Evolutionary conservation across 768 basidiomycete species (phyloP).

Genomic region (Omphalotus guepiniiformis): DNA sequence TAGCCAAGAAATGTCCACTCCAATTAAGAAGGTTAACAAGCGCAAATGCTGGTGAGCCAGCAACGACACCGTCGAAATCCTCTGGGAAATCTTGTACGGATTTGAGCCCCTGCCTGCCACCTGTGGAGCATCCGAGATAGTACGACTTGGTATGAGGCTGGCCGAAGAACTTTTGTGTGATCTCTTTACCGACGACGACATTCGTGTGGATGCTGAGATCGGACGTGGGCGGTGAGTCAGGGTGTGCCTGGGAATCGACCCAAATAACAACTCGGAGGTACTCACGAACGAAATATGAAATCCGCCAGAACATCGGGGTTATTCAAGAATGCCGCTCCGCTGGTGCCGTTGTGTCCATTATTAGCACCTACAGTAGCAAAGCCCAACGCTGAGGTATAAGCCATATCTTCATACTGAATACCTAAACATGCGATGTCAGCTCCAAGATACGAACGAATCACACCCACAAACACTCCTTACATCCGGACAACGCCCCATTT

Average conservation of each 20-base stretch:
- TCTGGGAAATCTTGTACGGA: conserved; percentile 17
- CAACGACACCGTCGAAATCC: conserved; percentile 21
- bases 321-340: conserved; percentile 12
- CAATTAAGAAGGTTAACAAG: background rate
- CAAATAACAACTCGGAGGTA: background rate
- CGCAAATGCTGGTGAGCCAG: conserved; percentile 16
- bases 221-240: background rate
- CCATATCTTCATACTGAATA: conserved; percentile 14
- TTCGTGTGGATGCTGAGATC: conserved; percentile 12
- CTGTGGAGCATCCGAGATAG: conserved; percentile 19
- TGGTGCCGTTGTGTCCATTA: conserved; percentile 16
- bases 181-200: conserved; percentile 14
- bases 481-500: conserved; percentile 11
- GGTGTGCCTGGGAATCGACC: too few relatives aligned
- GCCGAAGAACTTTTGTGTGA: conserved; percentile 16
- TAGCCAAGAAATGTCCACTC: background rate
- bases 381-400: conserved; percentile 10
- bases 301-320: conserved; percentile 18
- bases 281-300: conserved; percentile 13
- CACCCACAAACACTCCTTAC: background rate
- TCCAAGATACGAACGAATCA: background rate
- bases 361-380: conserved; percentile 16
- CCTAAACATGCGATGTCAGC: conserved; percentile 6
- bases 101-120: conserved; percentile 20
- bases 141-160: conserved; percentile 14